Conservation (phyloP, 129 eudicot genomes). For the Logfia minima region DNA sequence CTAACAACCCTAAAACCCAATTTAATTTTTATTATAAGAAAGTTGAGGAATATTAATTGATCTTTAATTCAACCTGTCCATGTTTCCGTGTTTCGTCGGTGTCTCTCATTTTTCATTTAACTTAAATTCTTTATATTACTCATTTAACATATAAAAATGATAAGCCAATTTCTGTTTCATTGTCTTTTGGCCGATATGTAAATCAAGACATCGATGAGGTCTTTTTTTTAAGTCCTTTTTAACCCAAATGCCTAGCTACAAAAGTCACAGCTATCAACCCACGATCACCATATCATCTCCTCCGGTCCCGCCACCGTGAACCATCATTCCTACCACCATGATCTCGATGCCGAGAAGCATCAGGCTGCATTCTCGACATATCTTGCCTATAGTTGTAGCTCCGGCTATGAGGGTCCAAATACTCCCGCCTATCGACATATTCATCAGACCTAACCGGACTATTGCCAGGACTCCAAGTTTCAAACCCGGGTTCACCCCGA, state of each 20-base stretch:
- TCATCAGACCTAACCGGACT: constrained; percentile 58
- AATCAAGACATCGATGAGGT: constrained; percentile 1
- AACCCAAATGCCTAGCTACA: constrained; percentile 32
- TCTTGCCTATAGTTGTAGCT: constrained; percentile 36
- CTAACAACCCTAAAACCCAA: neutral
- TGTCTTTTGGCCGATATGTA: neutral
- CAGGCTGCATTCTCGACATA: constrained; percentile 38
- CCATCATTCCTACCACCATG: constrained; percentile 42
- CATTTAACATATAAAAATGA: neutral
- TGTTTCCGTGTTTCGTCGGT: neutral
- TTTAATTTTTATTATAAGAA: no score
- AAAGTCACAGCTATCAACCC: neutral
- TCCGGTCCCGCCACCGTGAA: constrained; percentile 57
- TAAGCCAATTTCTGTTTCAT: neutral
- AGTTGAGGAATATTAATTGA: no score
- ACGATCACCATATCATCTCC: constrained; percentile 35
- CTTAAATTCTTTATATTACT: neutral
- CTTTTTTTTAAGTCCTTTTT: neutral
- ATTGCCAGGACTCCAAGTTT: constrained; percentile 68
- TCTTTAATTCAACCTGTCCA: neutral
- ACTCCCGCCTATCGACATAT: constrained; percentile 39
- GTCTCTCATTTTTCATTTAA: neutral
- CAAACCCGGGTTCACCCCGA: constrained; percentile 39
- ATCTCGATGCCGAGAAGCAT: constrained; percentile 36
- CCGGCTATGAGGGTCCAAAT: constrained; percentile 33